phyloP scores from a whole-genome alignment of 2,329 filamentous ascomycete species.

The Lanzia echinophila region DNA sequence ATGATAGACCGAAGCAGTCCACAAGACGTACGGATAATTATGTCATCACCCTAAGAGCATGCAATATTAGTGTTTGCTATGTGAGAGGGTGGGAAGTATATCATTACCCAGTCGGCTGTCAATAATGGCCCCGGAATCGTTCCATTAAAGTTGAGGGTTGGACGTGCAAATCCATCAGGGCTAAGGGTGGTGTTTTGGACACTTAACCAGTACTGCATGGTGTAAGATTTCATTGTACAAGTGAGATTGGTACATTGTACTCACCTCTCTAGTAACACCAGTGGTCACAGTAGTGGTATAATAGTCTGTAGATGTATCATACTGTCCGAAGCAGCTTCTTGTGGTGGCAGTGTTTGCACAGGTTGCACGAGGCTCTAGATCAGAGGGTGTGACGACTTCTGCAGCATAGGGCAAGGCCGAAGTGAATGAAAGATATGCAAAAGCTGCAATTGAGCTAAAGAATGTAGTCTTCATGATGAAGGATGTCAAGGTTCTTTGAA shows the following conservation, averaged over 20 bases:
- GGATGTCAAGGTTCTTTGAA: background rate
- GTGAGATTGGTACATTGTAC: background rate
- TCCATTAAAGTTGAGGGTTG: constrained; percentile 44
- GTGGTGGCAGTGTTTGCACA: constrained; percentile 28
- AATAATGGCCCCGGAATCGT: constrained; percentile 34
- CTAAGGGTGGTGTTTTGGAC: constrained; percentile 24
- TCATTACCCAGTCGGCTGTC: constrained; percentile 34
- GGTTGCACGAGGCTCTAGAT: constrained; percentile 14
- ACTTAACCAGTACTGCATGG: constrained; percentile 21
- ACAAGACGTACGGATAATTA: no score
- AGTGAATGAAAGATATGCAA: constrained; percentile 15
- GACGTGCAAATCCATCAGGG: constrained; percentile 38
- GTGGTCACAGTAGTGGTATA: constrained; percentile 28
- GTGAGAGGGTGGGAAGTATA: constrained; percentile 26
- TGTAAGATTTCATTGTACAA: background rate
- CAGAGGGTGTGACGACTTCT: constrained; percentile 5
- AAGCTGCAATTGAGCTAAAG: constrained; percentile 17
- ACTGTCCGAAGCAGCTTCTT: constrained; percentile 29
- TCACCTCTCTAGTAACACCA: constrained; percentile 29
- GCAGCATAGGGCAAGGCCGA: constrained; percentile 17
- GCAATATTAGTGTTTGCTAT: constrained; percentile 44
- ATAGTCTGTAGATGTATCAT: constrained; percentile 27
- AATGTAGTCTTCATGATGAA: constrained; percentile 22
- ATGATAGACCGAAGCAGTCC: no score
- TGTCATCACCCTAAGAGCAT: constrained; percentile 44